Conservation (phyloP, 257 asterid genomes). For the Solanum arcanum region DNA sequence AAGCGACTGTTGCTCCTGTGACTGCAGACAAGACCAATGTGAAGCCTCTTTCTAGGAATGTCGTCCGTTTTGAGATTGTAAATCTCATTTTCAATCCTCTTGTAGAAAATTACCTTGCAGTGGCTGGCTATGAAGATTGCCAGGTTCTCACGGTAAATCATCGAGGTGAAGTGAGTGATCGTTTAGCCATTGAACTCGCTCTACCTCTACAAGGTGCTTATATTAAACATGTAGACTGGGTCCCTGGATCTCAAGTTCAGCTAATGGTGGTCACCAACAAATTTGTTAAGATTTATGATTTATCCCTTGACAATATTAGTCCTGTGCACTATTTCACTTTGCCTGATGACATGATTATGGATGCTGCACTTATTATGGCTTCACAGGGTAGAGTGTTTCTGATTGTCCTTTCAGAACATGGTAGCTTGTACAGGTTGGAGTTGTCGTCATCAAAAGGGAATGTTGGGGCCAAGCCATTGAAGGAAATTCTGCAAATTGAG, state of each 20-base stretch:
- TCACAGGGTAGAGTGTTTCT: slow-evolving; percentile 72
- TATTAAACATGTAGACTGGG: slow-evolving; percentile 88
- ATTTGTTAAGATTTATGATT: slow-evolving; percentile 86
- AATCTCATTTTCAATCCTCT: slow-evolving; percentile 77
- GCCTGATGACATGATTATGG: slow-evolving; percentile 69
- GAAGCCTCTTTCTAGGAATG: slow-evolving; percentile 94
- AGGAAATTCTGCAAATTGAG: slow-evolving; percentile 61
- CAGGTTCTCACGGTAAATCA: slow-evolving; percentile 90
- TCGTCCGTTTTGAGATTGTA: slow-evolving; percentile 92
- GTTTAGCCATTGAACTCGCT: slow-evolving; percentile 92
- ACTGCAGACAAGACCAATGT: slow-evolving; percentile 98
- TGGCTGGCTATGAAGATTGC: slow-evolving; percentile 99
- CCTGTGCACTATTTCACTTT: slow-evolving; percentile 86
- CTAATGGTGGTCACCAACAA: slow-evolving; percentile 90
- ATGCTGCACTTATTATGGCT: slow-evolving; percentile 71
- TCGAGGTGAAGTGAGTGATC: slow-evolving; percentile 97
- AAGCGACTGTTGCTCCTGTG: slow-evolving; percentile 87
- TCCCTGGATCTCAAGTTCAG: slow-evolving; percentile 97
- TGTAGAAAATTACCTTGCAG: slow-evolving; percentile 85
- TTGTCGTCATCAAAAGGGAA: slow-evolving; percentile 73
- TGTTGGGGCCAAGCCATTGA: slow-evolving; percentile 78
- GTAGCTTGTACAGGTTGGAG: slow-evolving; percentile 81
- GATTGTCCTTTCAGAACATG: slow-evolving; percentile 70
- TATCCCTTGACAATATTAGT: slow-evolving; percentile 91
- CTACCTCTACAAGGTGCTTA: slow-evolving; percentile 98